Evolutionary conservation across 306 rosid genomes (phyloP).

Genomic region (Rosa chinensis): DNA sequence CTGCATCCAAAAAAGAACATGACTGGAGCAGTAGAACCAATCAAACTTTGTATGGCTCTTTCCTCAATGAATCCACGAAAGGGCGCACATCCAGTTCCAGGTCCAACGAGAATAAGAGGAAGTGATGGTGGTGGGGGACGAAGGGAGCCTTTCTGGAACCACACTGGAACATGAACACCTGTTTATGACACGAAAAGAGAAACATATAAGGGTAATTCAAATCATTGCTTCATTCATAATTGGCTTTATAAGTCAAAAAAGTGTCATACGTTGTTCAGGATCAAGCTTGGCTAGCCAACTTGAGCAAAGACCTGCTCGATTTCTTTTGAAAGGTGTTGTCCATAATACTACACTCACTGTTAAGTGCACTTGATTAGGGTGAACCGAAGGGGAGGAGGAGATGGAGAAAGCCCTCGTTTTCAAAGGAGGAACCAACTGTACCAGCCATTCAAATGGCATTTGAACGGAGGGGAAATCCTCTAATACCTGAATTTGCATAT

Average conservation of each 20-base stretch:
- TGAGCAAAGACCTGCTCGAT: conserved; percentile 74
- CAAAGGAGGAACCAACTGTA: conserved; percentile 87
- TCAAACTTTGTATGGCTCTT: conserved; percentile 61
- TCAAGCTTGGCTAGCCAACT: conserved; percentile 79
- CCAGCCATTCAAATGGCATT: conserved; percentile 91
- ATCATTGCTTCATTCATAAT: background rate
- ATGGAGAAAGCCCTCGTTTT: conserved; percentile 86
- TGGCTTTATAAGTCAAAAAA: background rate
- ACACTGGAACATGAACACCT: conserved; percentile 59
- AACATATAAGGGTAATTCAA: conserved; percentile 7
- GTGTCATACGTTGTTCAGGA: conserved; percentile 53
- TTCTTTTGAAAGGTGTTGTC: conserved; percentile 87
- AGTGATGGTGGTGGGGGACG: conserved; percentile 73
- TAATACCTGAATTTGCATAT: conserved; percentile 46
- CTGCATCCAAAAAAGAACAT: conserved; percentile 85
- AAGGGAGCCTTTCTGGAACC: conserved; percentile 85
- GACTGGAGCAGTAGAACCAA: conserved; percentile 59
- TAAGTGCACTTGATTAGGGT: conserved; percentile 80
- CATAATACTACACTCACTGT: conserved; percentile 75
- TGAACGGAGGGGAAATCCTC: conserved; percentile 92
- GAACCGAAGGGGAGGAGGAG: conserved; percentile 68
- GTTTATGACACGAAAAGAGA: conserved; percentile 26
- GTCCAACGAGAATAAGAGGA: conserved; percentile 87
- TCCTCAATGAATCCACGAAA: conserved; percentile 85
- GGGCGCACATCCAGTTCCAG: conserved; percentile 96